Conservation (phyloP, 2,329 filamentous ascomycete species). For the Fusarium sp. region DNA sequence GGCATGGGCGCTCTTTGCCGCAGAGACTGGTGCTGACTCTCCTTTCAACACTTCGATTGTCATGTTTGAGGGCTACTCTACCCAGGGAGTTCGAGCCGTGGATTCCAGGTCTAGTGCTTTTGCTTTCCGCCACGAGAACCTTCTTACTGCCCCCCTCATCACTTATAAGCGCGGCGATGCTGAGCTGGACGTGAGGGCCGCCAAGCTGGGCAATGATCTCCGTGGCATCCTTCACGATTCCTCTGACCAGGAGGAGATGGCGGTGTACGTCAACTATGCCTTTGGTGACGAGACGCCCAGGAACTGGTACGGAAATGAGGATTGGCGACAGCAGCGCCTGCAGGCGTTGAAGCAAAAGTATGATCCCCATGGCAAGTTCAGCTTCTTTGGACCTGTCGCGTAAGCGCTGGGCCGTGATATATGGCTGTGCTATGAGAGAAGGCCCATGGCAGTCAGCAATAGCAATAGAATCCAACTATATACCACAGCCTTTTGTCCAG, state of each 20-base stretch:
- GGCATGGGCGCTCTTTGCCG: constrained; percentile 31
- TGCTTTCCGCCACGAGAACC: constrained; percentile 37
- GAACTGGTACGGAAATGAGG: constrained; percentile 59
- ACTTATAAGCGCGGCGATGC: constrained; percentile 32
- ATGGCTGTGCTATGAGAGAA: too few species aligned
- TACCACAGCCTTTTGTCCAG: too few species aligned
- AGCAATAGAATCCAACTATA: too few species aligned
- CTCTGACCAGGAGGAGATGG: constrained; percentile 20
- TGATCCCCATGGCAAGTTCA: constrained; percentile 56
- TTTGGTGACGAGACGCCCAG: constrained; percentile 55
- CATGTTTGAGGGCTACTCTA: constrained; percentile 65
- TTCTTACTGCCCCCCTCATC: constrained; percentile 37
- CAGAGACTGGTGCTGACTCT: constrained; percentile 16
- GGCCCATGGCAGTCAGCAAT: too few species aligned
- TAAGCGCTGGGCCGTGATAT: not conserved
- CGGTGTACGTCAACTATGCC: constrained; percentile 60
- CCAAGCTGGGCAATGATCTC: constrained; percentile 26
- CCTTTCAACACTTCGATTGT: constrained; percentile 51
- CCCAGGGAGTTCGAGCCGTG: constrained; percentile 47
- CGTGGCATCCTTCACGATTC: constrained; percentile 29
- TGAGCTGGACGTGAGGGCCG: constrained; percentile 29
- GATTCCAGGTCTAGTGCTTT: constrained; percentile 23
- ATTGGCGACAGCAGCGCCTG: constrained; percentile 58
- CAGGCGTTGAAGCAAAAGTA: constrained; percentile 58
- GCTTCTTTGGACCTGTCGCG: constrained; percentile 53